Evolutionary conservation across 225 moss, liverwort and hornwort species (phyloP), one percentile per base, ranked within the genome.

Genomic region (Neckera pumila): DNA sequence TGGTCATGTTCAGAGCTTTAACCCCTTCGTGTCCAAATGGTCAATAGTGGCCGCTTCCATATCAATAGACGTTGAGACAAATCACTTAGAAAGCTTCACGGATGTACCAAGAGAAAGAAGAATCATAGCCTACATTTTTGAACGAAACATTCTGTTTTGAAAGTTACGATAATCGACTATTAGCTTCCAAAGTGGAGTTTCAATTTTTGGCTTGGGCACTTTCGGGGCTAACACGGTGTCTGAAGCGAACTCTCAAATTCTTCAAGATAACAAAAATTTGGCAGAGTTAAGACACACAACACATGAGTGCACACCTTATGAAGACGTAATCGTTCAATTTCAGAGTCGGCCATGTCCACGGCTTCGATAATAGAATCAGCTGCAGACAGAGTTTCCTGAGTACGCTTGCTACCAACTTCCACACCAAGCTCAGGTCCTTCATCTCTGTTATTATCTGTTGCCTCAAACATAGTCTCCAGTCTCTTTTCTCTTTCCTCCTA

Each of bases 401-500:
- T 96, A 80, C 92, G 94, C 87, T 93, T 94, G 81, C 96, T 97
- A 66, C 95, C 96, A 85, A 96, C 90, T 86, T 96, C 96, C 72
- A 92, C 92, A 82, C 93, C 93, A 43, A 92, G 91, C 61, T 88
- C 90, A 60, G 61, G 66, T 49, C 90, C 92, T 49, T 91, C 94
- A 54, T 95, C 92, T 90, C 94, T 86, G 67, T 73, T 90, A 74
- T 96, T 95, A n/a, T 96, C 96, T 49, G 92, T 87, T 80, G 94
- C 92, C 84, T 99, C 98, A 90, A 99, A 99, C 96, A 99, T 93
- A 31, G 96, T 94, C 87, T 99, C 98, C 85, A 99, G 81, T 87
- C 98, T 94, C 92, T 97, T 99, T 84, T 97, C 98, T 92, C 93
- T 95, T 86, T 99, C 98, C 90, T 99, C 98, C 98, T 99, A 91